A percentile compares a stretch with the other conserved stretches of the same genome.
Conservation (phyloP, 495 filamentous ascomycete species). For the Aspergillus kassunensis region DNA sequence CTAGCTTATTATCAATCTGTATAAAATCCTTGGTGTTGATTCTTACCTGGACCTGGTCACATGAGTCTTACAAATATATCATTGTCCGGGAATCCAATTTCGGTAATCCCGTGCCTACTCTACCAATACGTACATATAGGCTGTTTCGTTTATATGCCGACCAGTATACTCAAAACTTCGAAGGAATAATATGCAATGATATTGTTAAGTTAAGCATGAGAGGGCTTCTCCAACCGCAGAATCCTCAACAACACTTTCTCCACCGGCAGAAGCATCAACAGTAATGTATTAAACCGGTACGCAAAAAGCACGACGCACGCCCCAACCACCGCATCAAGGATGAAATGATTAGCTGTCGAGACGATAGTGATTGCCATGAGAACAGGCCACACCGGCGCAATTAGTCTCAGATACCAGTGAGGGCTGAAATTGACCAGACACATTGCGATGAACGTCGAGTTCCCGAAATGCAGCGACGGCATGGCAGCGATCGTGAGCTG, state of each 20-base stretch:
- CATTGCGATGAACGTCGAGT: constrained; percentile 54
- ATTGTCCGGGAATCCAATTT: no score
- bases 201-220: neutral
- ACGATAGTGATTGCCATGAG: constrained; percentile 59
- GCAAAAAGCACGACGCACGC: constrained; percentile 45
- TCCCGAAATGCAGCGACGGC: constrained; percentile 58
- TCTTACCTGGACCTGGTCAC: no score
- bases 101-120: no score
- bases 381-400: constrained; percentile 54
- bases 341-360: constrained; percentile 64
- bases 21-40: no score
- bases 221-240: constrained; percentile 18
- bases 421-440: constrained; percentile 48
- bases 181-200: neutral
- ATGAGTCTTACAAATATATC: no score
- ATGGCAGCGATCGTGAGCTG: constrained; percentile 52
- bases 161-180: no score
- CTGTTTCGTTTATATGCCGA: no score
- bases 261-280: constrained; percentile 12
- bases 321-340: constrained; percentile 54
- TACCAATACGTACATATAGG: no score
- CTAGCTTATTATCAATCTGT: no score
- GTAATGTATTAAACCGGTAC: constrained; percentile 39
- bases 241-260: constrained; percentile 8
- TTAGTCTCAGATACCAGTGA: constrained; percentile 30